Conservation (phyloP, 805 yeast species). For the Kluyveromyces wickerhamii region DNA sequence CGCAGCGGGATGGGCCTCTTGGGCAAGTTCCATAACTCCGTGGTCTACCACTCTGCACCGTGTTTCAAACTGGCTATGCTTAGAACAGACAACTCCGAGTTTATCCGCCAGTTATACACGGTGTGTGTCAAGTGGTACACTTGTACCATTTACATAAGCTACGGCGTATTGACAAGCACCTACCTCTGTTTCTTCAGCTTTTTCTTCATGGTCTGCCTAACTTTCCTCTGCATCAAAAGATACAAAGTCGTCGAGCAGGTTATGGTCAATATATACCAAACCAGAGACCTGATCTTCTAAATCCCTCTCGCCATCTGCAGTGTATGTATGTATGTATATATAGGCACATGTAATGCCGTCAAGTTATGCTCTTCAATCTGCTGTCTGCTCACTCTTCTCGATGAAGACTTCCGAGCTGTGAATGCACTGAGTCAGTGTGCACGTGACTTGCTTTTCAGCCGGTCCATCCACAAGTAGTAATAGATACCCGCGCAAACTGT, state of each 20-base stretch:
- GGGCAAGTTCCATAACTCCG: constrained; percentile 27
- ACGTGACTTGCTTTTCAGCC: no score
- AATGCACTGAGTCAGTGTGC: no score
- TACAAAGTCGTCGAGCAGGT: constrained; percentile 20
- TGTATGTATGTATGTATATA: no score
- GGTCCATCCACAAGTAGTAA: no score
- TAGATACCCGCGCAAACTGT: no score
- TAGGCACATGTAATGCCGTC: no score
- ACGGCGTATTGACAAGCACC: constrained; percentile 25
- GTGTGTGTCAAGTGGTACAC: constrained; percentile 17
- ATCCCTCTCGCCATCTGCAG: no score
- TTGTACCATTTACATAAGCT: constrained; percentile 15
- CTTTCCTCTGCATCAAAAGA: constrained; percentile 20
- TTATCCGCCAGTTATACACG: constrained; percentile 10
- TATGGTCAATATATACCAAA: not conserved
- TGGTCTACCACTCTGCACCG: constrained; percentile 23
- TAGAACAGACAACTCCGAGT: constrained; percentile 2
- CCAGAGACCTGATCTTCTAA: not conserved
- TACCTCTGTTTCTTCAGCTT: constrained; percentile 24
- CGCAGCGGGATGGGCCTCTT: constrained; percentile 17
- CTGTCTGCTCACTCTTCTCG: no score
- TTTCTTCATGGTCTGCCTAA: constrained; percentile 26
- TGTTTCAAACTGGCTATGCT: constrained; percentile 9
- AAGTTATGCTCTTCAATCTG: no score
- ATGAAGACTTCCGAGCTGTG: no score